Base-by-base conservation (phyloP, 805 yeast genomes). In the Kazachstania martiniae region DNA sequence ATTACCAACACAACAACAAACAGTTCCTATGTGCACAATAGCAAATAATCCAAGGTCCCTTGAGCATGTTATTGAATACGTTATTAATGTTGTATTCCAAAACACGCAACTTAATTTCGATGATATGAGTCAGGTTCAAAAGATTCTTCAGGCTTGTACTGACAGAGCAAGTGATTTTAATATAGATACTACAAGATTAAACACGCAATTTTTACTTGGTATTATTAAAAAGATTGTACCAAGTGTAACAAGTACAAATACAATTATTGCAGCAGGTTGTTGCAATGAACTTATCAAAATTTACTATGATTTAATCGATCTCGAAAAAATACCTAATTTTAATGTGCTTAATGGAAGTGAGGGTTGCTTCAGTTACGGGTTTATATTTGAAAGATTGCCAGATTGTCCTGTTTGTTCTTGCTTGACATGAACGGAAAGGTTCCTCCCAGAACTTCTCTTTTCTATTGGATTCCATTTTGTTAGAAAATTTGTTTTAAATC, bases 61-160 rank as follows among this genome's bases (percentile, higher is more conserved):
- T 0, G 95, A 87, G 46, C 97, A 89, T 56, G 86, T 96, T 47
- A 77, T 89, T 8, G 95, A 87, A 53, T 89, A 91, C 80, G 86
- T 89, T 1, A 72, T 74, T 37, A 77, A 75, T 21, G 61, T 83
- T 3, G 77, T 73, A 77, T 12, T 21, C 14, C 30, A 77, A 1
- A 56, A 63, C 29, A 40, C 81, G 34, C 12, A 84, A 49, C 68
- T 23, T 4, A 17, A 16, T 7, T 86, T 86, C 49, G 68, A 77
- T 32, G 96, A 87, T 53, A 51, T 64, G 28, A 72, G 75, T 1
- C 72, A 67, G 2, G 80, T 83, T 41, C 70, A 84, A 9, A 68
- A 70, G 10, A 70, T 76, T 74, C 63, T 89, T 48, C 54, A 66
- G 7, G 46, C 62, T 15, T 74, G 95, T 2, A 34, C 53, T 8